These are phyloP conservation scores for Phaeosphaeria sp. DNA, from an alignment of 2,329 filamentous ascomycete genomes.

Conservation along the genomic window DNA sequence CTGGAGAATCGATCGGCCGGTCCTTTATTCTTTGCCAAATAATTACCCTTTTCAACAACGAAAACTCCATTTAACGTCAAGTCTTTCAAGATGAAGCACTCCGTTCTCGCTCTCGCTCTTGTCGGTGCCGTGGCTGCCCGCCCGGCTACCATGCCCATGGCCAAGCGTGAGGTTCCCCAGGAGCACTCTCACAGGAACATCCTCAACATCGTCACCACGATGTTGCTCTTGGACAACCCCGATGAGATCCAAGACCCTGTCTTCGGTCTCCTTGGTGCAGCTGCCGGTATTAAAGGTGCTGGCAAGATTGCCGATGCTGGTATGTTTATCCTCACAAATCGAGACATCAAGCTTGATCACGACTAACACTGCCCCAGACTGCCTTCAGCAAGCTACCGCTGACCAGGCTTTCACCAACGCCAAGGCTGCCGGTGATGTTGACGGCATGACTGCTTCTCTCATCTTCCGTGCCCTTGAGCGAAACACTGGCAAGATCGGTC, in stretches of 20 bases:
- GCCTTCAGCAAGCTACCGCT: conserved; percentile 65
- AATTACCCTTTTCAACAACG: background rate
- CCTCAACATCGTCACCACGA: conserved; percentile 53
- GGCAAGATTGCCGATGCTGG: conserved; percentile 55
- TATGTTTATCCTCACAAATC: conserved; percentile 16
- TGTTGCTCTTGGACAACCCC: conserved; percentile 57
- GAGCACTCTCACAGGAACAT: conserved; percentile 64
- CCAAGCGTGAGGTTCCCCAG: conserved; percentile 62
- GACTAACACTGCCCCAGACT: conserved; percentile 49
- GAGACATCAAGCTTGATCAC: background rate
- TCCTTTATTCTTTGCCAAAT: conserved; percentile 25
- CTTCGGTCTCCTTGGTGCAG: conserved; percentile 62
- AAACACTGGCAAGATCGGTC: conserved; percentile 66
- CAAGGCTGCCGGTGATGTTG: conserved; percentile 59
- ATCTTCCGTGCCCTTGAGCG: conserved; percentile 64
- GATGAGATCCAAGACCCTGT: conserved; percentile 57
- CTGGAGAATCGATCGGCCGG: conserved; percentile 48
- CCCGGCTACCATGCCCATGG: conserved; percentile 26
- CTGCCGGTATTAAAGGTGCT: conserved; percentile 57
- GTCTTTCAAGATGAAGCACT: conserved; percentile 42
- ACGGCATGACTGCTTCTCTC: conserved; percentile 62
- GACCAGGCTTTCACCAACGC: conserved; percentile 68
- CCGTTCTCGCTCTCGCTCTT: conserved; percentile 37
- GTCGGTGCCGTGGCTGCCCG: conserved; percentile 37
- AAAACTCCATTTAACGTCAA: background rate